Conservation (phyloP, 2,329 filamentous ascomycete species). For the Didymella sp. region DNA sequence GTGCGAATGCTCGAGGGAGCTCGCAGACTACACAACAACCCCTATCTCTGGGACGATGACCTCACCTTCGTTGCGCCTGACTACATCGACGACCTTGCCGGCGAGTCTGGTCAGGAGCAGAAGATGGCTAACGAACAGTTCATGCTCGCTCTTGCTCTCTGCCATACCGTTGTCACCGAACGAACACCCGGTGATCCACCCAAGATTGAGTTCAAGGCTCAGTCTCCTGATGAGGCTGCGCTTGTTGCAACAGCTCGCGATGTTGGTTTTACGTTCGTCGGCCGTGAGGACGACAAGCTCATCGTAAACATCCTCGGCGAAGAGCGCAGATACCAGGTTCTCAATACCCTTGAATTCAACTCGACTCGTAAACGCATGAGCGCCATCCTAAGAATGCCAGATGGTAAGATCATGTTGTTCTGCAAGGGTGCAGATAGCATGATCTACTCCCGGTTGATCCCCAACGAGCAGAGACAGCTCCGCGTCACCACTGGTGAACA, state of each 20-base stretch:
- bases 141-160: slow-evolving; percentile 94
- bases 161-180: slow-evolving; percentile 95
- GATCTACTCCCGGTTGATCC: slow-evolving; percentile 89
- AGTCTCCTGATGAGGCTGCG: slow-evolving; percentile 95
- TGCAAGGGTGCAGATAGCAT: slow-evolving; percentile 98
- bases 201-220: slow-evolving; percentile 92
- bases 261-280: slow-evolving; percentile 91
- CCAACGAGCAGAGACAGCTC: slow-evolving; percentile 84
- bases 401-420: slow-evolving; percentile 86
- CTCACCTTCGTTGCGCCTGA: slow-evolving; percentile 92
- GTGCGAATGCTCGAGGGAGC: slow-evolving; percentile 74
- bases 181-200: slow-evolving; percentile 87
- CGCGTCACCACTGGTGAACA: slow-evolving; percentile 87
- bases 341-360: slow-evolving; percentile 98
- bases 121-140: slow-evolving; percentile 82
- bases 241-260: slow-evolving; percentile 93
- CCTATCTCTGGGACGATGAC: slow-evolving; percentile 86
- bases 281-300: slow-evolving; percentile 79
- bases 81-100: slow-evolving; percentile 82
- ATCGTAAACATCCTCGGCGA: slow-evolving; percentile 86
- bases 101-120: slow-evolving; percentile 78
- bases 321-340: slow-evolving; percentile 82
- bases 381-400: slow-evolving; percentile 92
- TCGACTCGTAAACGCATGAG: slow-evolving; percentile 98
- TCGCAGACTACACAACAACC: slow-evolving; percentile 82